Base-by-base conservation (phyloP, 2,329 filamentous ascomycete genomes). In the Dothiorella sarmentorum region DNA sequence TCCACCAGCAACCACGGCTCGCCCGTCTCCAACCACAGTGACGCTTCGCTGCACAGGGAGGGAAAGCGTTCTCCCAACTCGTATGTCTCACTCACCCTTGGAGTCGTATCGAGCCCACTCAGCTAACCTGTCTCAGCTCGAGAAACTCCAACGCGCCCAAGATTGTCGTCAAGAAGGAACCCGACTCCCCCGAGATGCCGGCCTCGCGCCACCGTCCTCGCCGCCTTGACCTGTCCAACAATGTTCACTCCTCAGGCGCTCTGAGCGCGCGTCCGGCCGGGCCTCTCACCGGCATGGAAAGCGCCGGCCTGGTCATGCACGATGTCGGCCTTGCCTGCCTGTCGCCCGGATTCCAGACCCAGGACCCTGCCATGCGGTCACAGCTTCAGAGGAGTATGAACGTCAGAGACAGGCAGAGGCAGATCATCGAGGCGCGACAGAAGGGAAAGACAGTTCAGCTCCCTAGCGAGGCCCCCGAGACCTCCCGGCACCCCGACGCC, bases 91-190 rank as follows among this genome's bases (percentile, higher is more conserved):
- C 11, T 20, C 24, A 11, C 11, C 29, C 24, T 22, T 35, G n/a
- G 2, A 5, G 18, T 51, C 33, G 10, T n/a, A 35, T 53, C 35
- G 33, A 33, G 33, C 22, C 4, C 33, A 22, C 26, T 11, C 18
- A 13, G 44, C 51, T 51, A 55, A 56, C 31, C 66, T 56, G 64
- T 66, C 65, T 61, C 80, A 74, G 81, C 80, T 76, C 80, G 75
- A 79, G 82, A 71, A 75, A 77, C 72, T 72, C 80, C 52, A 69
- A 76, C 44, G 75, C 80, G 60, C 89, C 90, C 38, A 92, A 90
- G 76, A 95, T 97, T 63, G 83, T 96, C 63, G 92, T 99, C 61
- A 97, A 97, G 81, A 97, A 97, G 76, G 94, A 99, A 74, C 92
- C 92, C 11, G 78, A 88, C 40, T 97, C 93, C 45, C 93, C 93